Base-by-base conservation (phyloP, 148 eudicot genomes). In the Arbutus unedo region DNA sequence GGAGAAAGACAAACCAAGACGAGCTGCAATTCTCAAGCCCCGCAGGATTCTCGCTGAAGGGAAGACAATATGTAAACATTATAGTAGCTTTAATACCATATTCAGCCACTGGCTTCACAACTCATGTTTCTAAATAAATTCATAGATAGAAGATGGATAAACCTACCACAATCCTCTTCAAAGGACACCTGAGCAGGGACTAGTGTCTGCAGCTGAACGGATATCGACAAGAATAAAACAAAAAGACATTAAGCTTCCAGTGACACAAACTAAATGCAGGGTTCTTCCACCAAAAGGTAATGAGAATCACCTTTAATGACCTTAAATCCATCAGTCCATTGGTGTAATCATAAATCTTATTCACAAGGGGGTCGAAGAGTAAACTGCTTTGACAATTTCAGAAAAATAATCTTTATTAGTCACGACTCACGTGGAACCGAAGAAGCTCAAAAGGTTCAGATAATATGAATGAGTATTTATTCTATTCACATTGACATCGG, bases 11-110 rank as follows among this genome's bases (percentile, higher is more conserved):
- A 96, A 85, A 55, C 90, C 90, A 76, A 96, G 92, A 86, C 99
- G 97, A 78, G 97, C 99, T 62, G 99, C 97, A 79, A 96, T 91
- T 87, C 99, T 94, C 81, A 96, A 78, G 48, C 97, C 99, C 72
- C 99, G 92, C 91, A 96, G 84, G 73, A 96, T 96, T 84, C 99
- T 90, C 48, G 98, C 99, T 96, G 91, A 87, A 86, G 43, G 80
- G 68, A 83, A 81, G 38, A 77, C 53, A 59, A 86, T 21, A 31
- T 25, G 44, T 62, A 71, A 43, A 74, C 67, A 54, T 48, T 19
- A 23, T 55, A 6, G 78, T 80, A n/a, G 80, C 38, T 45, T 60
- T n/a, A 47, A 45, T 66, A 25, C 25, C 21, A 41, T 8, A 66
- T 76, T 80, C 57, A 25, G 54, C 86, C 60, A 67, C 43, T 55